Conservation (phyloP, 2,329 filamentous ascomycete genomes). For the Diaporthe amygdali region DNA sequence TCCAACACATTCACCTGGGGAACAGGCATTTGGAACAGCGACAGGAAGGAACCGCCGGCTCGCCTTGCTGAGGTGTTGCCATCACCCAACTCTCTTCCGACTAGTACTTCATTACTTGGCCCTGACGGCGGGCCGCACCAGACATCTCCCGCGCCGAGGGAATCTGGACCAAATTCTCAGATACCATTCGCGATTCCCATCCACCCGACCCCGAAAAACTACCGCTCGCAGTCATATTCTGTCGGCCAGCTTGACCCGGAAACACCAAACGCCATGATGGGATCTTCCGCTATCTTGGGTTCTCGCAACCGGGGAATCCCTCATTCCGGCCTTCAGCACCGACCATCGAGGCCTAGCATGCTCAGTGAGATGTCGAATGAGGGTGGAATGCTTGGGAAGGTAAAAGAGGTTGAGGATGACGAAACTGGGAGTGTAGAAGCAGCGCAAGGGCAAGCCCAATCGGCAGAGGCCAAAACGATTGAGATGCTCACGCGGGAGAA, state of each 20-base stretch:
- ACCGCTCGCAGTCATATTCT: constrained; percentile 95
- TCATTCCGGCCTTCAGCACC: constrained; percentile 76
- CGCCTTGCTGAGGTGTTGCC: constrained; percentile 76
- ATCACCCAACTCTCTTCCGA: constrained; percentile 69
- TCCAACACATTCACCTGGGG: constrained; percentile 70
- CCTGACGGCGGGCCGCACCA: constrained; percentile 52
- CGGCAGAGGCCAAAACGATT: constrained; percentile 65
- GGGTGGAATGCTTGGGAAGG: constrained; percentile 66
- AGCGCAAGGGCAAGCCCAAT: constrained; percentile 53
- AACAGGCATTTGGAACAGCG: constrained; percentile 82
- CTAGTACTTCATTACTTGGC: constrained; percentile 53
- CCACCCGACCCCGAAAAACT: constrained; percentile 89
- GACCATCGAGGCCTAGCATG: constrained; percentile 80
- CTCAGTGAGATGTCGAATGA: constrained; percentile 74
- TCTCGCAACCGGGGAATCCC: constrained; percentile 58
- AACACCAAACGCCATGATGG: constrained; percentile 45
- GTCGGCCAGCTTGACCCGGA: constrained; percentile 88
- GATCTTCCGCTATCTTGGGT: constrained; percentile 52
- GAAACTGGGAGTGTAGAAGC: constrained; percentile 52
- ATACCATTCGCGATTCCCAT: constrained; percentile 88
- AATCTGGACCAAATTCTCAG: constrained; percentile 62
- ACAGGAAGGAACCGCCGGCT: constrained; percentile 79
- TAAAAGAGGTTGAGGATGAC: constrained; percentile 73
- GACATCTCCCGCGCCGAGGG: constrained; percentile 56
- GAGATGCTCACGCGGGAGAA: constrained; percentile 68